These are phyloP conservation scores for Suillus discolor DNA, from an alignment of 768 basidiomycete genomes.

Conservation along the genomic window DNA sequence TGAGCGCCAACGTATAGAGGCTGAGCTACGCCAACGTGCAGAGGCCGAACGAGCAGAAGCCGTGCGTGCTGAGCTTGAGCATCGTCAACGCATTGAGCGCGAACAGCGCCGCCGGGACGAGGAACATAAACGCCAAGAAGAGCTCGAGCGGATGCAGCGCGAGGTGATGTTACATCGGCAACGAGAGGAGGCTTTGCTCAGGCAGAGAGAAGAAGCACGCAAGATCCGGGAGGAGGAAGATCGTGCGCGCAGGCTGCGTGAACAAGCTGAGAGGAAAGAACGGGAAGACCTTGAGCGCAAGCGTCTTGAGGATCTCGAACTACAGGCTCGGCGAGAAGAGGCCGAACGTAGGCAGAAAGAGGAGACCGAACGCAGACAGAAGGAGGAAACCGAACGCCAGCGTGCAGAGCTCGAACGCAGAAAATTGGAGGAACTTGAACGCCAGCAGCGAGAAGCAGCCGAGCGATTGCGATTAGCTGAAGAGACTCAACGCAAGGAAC, in stretches of 20 bases:
- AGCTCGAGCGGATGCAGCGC: constrained; percentile 47
- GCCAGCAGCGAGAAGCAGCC: constrained; percentile 10
- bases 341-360: constrained; percentile 12
- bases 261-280: constrained; percentile 11
- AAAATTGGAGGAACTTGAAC: constrained; percentile 13
- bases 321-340: constrained; percentile 6
- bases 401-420: constrained; percentile 22
- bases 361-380: constrained; percentile 17
- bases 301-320: constrained; percentile 5
- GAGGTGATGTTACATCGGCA: constrained; percentile 29
- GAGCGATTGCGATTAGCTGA: constrained; percentile 10
- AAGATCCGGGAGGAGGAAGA: constrained; percentile 8
- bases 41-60: neutral
- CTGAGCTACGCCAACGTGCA: constrained; percentile 5
- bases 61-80: neutral
- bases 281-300: constrained; percentile 14
- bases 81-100: neutral
- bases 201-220: constrained; percentile 13
- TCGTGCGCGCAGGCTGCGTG: neutral
- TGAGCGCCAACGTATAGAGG: neutral
- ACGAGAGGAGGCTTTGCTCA: constrained; percentile 12
- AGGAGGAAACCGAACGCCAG: constrained; percentile 21
- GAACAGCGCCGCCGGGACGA: constrained; percentile 7
- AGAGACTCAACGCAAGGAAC: constrained; percentile 2
- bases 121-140: constrained; percentile 37